Conservation (phyloP, 1,284 basidiomycete genomes). For the Leccinum pseudoinsigne region DNA sequence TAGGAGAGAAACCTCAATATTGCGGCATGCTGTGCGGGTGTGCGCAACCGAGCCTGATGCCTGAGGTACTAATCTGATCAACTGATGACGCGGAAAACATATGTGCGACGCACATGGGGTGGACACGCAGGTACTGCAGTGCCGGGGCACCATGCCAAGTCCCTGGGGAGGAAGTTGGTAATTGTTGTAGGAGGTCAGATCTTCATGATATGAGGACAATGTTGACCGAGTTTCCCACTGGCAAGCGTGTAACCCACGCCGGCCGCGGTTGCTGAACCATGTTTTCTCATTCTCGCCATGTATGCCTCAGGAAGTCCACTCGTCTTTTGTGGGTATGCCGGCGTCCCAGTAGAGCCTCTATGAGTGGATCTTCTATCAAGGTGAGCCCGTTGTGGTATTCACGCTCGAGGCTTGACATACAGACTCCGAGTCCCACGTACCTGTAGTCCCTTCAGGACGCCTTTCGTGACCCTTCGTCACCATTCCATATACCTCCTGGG, state of each 20-base stretch:
- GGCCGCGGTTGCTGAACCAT: neutral
- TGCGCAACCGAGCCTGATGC: no score
- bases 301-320: neutral
- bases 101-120: no score
- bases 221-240: no score
- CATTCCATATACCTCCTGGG: slow-evolving; percentile 63
- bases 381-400: slow-evolving; percentile 8
- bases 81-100: no score
- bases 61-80: no score
- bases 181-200: no score
- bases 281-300: neutral
- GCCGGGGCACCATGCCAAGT: no score
- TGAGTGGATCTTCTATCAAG: slow-evolving; percentile 33
- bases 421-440: neutral
- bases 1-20: no score
- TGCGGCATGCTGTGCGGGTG: no score
- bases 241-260: neutral
- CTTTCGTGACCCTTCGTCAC: slow-evolving; percentile 65
- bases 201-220: no score
- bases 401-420: neutral
- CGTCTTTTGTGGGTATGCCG: slow-evolving; percentile 5
- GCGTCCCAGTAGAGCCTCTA: neutral
- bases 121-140: no score
- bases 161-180: no score
- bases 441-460: slow-evolving; percentile 53